Base-by-base conservation (phyloP, 768 basidiomycete genomes). In the Tubosaeta sp. region DNA sequence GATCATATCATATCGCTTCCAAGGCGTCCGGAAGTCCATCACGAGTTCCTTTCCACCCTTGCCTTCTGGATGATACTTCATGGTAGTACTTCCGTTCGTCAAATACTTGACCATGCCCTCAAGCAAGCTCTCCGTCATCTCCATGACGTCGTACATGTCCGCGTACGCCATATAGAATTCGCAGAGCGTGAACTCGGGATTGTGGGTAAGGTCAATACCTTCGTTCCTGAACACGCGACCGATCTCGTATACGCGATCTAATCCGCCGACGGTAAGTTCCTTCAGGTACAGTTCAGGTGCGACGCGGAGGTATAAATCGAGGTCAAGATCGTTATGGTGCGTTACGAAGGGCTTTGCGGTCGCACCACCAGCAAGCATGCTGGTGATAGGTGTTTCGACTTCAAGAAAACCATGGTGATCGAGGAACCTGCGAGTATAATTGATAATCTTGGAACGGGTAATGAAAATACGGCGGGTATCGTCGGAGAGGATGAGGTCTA, bases 121-220 rank as follows among this genome's bases (percentile, higher is more conserved):
- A 16, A 98, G 67, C 75, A 99, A 77, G 39, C 74, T 72, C 72
- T 99, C 97, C 14, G 97, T 99, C 52, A 98, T 79, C 38, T 97
- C 97, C 95, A 99, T 97, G 52, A 98, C 53, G 66, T 98, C 97
- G 74, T 91, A 88, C 94, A 95, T 95, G 70, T 98, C 97, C 53
- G 97, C 97, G 62, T 97, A 98, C 29, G 97, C 95, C 95, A 99
- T 98, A 67, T 98, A 99, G 73, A 99, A 98, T 75, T 99, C 95
- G 80, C 95, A 98, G 73, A 97, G 95, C 6, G 92, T 91, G 75
- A 97, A 97, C 70, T 99, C 97, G 59, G 97, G 97, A 72, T 99
- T 99, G 71, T 99, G 97, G 16, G 97, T 99, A 59, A 99, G 75
- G 73, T 99, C 97, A 65, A 99, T 99, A 29, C 95, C 91, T 69